Base-by-base conservation (phyloP, 2,329 filamentous ascomycete species). In the Talaromyces islandicus region DNA sequence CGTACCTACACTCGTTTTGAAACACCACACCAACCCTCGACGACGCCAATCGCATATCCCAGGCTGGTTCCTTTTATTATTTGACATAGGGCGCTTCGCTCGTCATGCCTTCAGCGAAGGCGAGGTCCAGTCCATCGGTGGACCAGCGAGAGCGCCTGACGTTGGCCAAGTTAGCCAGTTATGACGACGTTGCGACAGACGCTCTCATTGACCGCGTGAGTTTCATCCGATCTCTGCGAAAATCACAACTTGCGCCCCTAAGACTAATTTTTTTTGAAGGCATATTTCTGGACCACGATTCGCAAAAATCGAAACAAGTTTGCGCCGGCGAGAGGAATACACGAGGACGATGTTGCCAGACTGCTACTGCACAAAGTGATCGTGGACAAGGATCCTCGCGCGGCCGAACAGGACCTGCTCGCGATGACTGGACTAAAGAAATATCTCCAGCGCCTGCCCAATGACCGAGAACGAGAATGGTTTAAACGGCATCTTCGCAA, bases 181-280 rank as follows among this genome's bases (percentile, higher is more conserved):
- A 97, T 79, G 94, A 99, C 78, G 94, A 99, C 76, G 88, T 97
- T 65, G 81, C 96, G 64, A 99, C 94, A 7, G 94, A 99, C 83
- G 90, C 91, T 66, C 86, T 99, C 57, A 88, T 99, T 63, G 94
- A 99, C 77, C 91, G 93, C 78, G 93, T 97, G 32, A 56, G 60
- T 83, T 19, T 46, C 43, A 12, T 46, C 43, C 77, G 89, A 83
- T 48, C 1, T 35, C 62, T 62, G 61, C 57, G 9, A 6, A 29
- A 14, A 53, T 53, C 60, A 51, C 29, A 7, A 21, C 19, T 10
- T 35, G 32, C 12, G 12, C 9, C 9, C 55, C 27, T 25, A 60
- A 58, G 58, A 63, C 54, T 62, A 24, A 62, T 50, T 19, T 56
- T n/a, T 17, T 1, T 21, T 43, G 51, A 66, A 97, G 93, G 88